phyloP scores from a whole-genome alignment of 257 asterid species.

The Fraxinus americana region DNA sequence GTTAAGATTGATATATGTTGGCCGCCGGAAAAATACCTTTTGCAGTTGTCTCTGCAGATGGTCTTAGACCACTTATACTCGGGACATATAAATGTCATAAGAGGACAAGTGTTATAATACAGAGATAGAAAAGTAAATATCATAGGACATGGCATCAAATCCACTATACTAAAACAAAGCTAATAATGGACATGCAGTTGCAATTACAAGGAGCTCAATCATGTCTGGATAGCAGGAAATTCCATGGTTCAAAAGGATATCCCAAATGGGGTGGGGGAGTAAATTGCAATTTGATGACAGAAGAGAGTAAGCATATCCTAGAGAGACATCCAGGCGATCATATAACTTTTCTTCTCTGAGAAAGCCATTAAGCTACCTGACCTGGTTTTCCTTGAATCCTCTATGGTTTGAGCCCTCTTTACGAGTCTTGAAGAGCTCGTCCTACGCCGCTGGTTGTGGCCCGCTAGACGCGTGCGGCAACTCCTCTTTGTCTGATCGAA shows the following conservation, averaged over 20 bases:
- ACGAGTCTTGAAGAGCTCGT: constrained; percentile 37
- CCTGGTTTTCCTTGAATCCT: constrained; percentile 25
- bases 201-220: background rate
- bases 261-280: background rate
- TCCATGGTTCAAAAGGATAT: background rate
- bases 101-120: background rate
- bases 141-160: background rate
- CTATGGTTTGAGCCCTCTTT: constrained; percentile 19
- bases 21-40: too few species aligned
- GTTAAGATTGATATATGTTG: too few species aligned
- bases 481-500: constrained; percentile 59
- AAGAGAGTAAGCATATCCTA: constrained; percentile 58
- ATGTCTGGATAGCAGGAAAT: background rate
- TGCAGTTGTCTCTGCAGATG: too few species aligned
- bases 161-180: background rate
- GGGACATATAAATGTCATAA: background rate
- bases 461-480: constrained; percentile 55
- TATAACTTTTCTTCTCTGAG: constrained; percentile 24
- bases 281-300: constrained; percentile 45
- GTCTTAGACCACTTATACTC: too few species aligned
- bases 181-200: background rate
- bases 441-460: constrained; percentile 58
- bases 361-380: constrained; percentile 21
- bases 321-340: constrained; percentile 25
- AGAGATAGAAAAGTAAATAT: background rate